Evolutionary conservation across 2,329 filamentous ascomycete genomes (phyloP), one percentile per base, ranked within the genome.

Genomic region (Didymella arachidicola): DNA sequence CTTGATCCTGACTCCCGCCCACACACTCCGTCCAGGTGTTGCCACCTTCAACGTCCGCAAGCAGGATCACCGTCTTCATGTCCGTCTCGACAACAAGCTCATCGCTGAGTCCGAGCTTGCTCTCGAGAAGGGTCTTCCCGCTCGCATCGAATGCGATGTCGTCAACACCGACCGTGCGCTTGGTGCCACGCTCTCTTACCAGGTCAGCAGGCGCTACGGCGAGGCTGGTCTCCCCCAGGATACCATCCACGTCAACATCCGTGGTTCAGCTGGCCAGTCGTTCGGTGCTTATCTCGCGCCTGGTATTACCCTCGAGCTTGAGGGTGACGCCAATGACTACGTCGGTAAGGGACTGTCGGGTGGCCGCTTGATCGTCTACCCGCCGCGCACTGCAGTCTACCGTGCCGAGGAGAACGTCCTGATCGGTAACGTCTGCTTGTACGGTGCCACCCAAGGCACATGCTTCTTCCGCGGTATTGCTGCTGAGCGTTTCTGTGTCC

Each of bases 401-500:
- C 96, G 96, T 82, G 92, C 94, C 0, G 94, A 98, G 79, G 93
- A 97, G 82, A 98, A 97, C 78, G 86, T 97, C 46, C 84, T 98
- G 52, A 88, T 97, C 56, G 94, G 94, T 62, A 98, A 98, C 75
- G 91, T 93, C 66, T 98, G 94, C 80, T 83, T 98, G 72, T 98
- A 98, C 77, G 94, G 94, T 78, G 94, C 93, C 62, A 98, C 94
- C 30, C 87, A 85, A 60, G 94, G 94, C 78, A 92, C 88, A 52
- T 96, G 91, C 81, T 98, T 92, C 87, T 97, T 98, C 92, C 91
- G 94, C 64, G 94, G 94, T 85, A 88, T 97, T 62, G 94, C 94
- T 72, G 94, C 94, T 41, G 94, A 98, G 83, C 91, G 94, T 72
- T 98, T 98, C 77, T 93, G 93, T 62, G 94, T 98, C 66, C 90